Evolutionary conservation across 495 filamentous ascomycete genomes (phyloP).

Genomic region (Cetradonia linearis): DNA sequence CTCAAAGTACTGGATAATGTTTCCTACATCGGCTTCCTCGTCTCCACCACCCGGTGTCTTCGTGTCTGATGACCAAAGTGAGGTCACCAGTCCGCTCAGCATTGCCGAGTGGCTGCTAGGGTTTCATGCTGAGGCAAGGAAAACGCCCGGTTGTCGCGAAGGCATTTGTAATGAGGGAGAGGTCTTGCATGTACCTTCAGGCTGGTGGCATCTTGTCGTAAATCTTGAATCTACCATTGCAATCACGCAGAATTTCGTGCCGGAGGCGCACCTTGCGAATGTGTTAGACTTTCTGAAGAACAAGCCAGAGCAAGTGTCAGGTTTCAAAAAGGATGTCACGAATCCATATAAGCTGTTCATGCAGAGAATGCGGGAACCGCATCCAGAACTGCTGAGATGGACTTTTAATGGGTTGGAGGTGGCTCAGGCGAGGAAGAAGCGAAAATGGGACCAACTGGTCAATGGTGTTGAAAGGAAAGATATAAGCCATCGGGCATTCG

Average conservation of each 20-base stretch:
- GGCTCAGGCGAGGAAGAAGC: slow-evolving; percentile 54
- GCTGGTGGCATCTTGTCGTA: slow-evolving; percentile 96
- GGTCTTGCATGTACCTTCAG: slow-evolving; percentile 82
- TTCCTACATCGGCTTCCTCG: slow-evolving; percentile 54
- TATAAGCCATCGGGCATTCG: slow-evolving; percentile 48
- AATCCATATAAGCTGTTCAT: slow-evolving; percentile 72
- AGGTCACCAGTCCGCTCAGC: slow-evolving; percentile 88
- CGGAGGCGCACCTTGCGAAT: slow-evolving; percentile 58
- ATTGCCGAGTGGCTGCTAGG: slow-evolving; percentile 92
- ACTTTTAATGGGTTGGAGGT: slow-evolving; percentile 54
- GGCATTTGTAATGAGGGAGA: slow-evolving; percentile 82
- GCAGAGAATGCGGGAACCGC: slow-evolving; percentile 49
- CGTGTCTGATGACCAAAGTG: slow-evolving; percentile 82
- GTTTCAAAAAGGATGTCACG: slow-evolving; percentile 62
- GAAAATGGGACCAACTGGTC: slow-evolving; percentile 77
- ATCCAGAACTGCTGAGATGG: slow-evolving; percentile 56
- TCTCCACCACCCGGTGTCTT: slow-evolving; percentile 78
- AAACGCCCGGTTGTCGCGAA: slow-evolving; percentile 68
- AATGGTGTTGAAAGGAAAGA: slow-evolving; percentile 36
- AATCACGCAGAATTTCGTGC: slow-evolving; percentile 94
- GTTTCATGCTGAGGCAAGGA: slow-evolving; percentile 82
- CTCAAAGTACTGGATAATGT: slow-evolving; percentile 98
- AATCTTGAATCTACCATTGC: slow-evolving; percentile 78
- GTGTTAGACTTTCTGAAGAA: slow-evolving; percentile 76
- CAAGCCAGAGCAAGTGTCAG: slow-evolving; percentile 75